These are phyloP conservation scores for Cyanidium caldarium DNA, from an alignment of 23 red algal genomes.

Conservation along the genomic window DNA sequence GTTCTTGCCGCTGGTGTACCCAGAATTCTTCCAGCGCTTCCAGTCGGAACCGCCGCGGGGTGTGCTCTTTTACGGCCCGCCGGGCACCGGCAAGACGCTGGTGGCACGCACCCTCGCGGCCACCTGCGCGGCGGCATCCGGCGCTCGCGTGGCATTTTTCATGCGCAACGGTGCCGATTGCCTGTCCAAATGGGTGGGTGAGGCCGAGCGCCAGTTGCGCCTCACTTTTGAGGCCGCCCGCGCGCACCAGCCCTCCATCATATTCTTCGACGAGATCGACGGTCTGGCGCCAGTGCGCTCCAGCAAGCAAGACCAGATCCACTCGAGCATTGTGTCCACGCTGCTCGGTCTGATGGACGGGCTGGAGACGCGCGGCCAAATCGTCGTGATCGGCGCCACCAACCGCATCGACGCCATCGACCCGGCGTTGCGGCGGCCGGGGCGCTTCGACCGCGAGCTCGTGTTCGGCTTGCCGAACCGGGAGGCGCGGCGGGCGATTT, in stretches of 20 bases:
- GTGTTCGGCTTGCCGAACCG: slow-evolving; percentile 72
- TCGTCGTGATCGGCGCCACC: slow-evolving; percentile 92
- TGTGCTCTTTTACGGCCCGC: slow-evolving; percentile 92
- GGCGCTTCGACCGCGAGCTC: slow-evolving; percentile 86
- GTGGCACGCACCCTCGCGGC: slow-evolving; percentile 73
- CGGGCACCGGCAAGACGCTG: slow-evolving; percentile 90
- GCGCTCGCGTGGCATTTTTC: slow-evolving; percentile 63
- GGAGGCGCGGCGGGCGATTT: slow-evolving; percentile 49
- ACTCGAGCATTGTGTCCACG: slow-evolving; percentile 80
- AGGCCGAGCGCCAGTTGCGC: slow-evolving; percentile 77
- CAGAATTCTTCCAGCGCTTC: slow-evolving; percentile 75
- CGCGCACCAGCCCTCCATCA: slow-evolving; percentile 64
- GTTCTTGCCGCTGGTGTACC: slow-evolving; percentile 69
- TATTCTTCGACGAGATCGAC: slow-evolving; percentile 99
- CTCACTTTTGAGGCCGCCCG: slow-evolving; percentile 77
- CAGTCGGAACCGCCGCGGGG: slow-evolving; percentile 73
- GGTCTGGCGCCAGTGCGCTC: slow-evolving; percentile 75
- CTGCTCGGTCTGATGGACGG: slow-evolving; percentile 87
- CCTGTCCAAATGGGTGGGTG: slow-evolving; percentile 96
- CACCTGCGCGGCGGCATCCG: slow-evolving; percentile 26
- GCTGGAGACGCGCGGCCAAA: slow-evolving; percentile 51
- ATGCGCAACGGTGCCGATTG: slow-evolving; percentile 98
- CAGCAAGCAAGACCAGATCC: slow-evolving; percentile 66
- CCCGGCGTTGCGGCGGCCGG: slow-evolving; percentile 75
- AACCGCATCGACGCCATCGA: slow-evolving; percentile 91